Base-by-base conservation (phyloP, 208 protist species). In the Leptomonas pyrrhocoris region DNA sequence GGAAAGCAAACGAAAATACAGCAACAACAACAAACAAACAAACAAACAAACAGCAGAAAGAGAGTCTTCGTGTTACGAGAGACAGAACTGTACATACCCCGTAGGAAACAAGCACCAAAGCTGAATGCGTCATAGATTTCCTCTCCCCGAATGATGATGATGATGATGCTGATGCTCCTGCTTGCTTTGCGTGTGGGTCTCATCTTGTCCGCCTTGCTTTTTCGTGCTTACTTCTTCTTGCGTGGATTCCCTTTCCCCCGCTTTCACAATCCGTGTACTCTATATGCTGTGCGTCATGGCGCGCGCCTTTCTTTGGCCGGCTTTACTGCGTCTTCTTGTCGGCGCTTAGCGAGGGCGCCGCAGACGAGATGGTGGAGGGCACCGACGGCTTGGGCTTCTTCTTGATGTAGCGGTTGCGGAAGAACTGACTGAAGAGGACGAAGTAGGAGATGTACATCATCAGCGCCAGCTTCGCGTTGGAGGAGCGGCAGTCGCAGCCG, bases 371-470 rank as follows among this genome's bases (percentile, higher is more conserved):
- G 6, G 73, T 18, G 19, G 56, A 53, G 21, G 57, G 46, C 25
- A 42, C 57, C n/a, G 56, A 40, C 53, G 31, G 65, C 53, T 77
- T 79, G 11, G 72, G 30, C 19, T 21, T 19, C 61, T 84, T 84
- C 56, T 60, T 76, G 28, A 96, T 45, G 80, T 97, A 98, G 55
- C 68, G 76, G 53, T 94, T 64, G 45, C 88, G 64, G 67, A 96
- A 97, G 19, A 98, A 76, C 70, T 90, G 66, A 42, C 74, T 61
- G 74, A 98, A 98, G 68, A 98, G 90, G 16, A 83, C 45, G 70
- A 97, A 94, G 84, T 98, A 98, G n/a, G 81, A 92, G 40, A 81
- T 54, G 81, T 98, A 98, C 95, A 98, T 98, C 49, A 85, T 74
- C 19, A 97, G 69, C 48, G 79, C 83, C 68, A 91, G 96, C 56